Conservation (phyloP, 257 asterid genomes). For the Leonotis leonurus region DNA sequence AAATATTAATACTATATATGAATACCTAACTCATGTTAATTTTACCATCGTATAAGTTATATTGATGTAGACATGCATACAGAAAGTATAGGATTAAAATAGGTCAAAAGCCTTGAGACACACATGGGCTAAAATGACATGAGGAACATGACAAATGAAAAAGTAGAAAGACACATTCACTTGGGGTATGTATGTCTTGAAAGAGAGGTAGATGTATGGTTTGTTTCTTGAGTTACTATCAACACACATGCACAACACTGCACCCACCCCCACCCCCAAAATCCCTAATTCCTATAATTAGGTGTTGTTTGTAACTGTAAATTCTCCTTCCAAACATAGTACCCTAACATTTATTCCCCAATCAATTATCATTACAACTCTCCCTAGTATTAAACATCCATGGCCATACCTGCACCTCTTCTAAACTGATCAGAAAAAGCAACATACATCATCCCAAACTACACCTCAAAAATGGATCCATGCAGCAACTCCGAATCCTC, state of each 20-base stretch:
- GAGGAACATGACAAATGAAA: conserved; percentile 14
- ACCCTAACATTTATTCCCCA: conserved; percentile 32
- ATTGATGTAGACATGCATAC: neutral
- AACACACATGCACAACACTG: neutral
- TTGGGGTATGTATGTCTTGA: conserved; percentile 27
- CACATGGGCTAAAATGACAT: conserved; percentile 10
- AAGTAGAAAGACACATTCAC: conserved; percentile 20
- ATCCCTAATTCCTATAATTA: conserved; percentile 28
- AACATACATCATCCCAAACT: neutral
- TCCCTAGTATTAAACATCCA: conserved; percentile 25
- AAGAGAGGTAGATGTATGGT: conserved; percentile 7
- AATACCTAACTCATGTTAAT: no score
- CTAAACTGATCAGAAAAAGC: conserved; percentile 1
- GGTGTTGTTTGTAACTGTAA: conserved; percentile 36
- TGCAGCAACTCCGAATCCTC: conserved; percentile 19
- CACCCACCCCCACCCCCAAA: neutral
- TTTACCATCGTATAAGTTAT: no score
- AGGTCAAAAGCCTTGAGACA: conserved; percentile 17
- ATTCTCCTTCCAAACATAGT: conserved; percentile 49
- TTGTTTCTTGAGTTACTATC: conserved; percentile 28
- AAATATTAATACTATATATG: no score
- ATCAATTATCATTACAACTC: conserved; percentile 32
- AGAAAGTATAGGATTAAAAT: neutral
- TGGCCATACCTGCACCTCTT: conserved; percentile 1
- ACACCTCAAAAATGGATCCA: conserved; percentile 12